Base-by-base conservation (phyloP, 176 grass and related monocot species). In the Puccinellia tenuiflora region DNA sequence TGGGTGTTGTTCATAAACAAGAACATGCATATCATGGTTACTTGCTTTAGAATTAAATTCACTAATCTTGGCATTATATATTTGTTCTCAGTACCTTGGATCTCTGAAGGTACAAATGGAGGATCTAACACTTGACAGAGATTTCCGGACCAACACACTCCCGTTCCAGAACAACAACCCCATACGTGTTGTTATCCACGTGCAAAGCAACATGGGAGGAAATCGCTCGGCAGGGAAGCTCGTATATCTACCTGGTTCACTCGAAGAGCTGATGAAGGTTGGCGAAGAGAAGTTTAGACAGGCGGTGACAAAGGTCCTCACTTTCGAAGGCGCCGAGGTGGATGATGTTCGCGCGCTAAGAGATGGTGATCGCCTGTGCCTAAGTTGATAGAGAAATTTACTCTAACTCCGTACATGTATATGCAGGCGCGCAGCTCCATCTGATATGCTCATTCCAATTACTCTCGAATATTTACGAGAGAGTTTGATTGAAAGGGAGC, bases 341-440 rank as follows among this genome's bases (percentile, higher is more conserved):
- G 88, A 93, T 13, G 86, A 90, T 53, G n/a, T 90, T 22, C 39
- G 14, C 55, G 77, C 26, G 17, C 63, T 93, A 3, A 88, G 85
- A 59, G 86, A 93, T 1, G 85, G 86, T 3, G 88, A 94, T 60
- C 86, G 86, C 53, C 50, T 90, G 47, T 80, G 88, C 29, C 20
- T 88, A 29, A 68, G 69, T 38, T 84, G 24, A 28, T 33, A 77
- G n/a, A n/a, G 53, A 78, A 60, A 22, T 43, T 14, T 6, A 28
- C 75, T 45, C 42, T n/a, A 45, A 45, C 42, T 45, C 42, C 14
- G 42, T 45, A 45, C 5, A 39, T 39, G 38, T 39, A n/a, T n/a
- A n/a, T n/a, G n/a, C n/a, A n/a, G n/a, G 6, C 6, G 38, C 38
- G 38, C 38, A 7, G 6, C 42, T 45, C 10, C 12, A 13, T 12